A percentile compares a stretch with the other conserved stretches of the same genome.
These are phyloP conservation scores for Penicillium sp. DNA, from an alignment of 2,329 filamentous ascomycete genomes.

Conservation along the genomic window DNA sequence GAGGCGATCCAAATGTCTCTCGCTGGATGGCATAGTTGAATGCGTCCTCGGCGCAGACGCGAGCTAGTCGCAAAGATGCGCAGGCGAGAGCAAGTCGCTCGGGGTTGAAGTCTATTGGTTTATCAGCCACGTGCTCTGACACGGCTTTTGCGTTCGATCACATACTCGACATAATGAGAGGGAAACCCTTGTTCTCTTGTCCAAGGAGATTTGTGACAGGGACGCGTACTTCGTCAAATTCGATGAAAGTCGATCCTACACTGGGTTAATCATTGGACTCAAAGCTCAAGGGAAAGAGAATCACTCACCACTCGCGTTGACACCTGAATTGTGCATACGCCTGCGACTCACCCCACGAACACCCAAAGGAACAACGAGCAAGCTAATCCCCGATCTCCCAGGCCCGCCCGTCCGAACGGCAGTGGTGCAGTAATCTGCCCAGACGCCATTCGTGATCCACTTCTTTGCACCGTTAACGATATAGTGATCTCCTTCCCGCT, in stretches of 20 bases:
- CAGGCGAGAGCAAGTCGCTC: conserved; percentile 69
- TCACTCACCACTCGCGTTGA: conserved; percentile 61
- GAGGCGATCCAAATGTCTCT: conserved; percentile 63
- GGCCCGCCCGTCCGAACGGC: conserved; percentile 62
- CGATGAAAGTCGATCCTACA: conserved; percentile 60
- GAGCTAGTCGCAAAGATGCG: conserved; percentile 62
- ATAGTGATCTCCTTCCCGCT: conserved; percentile 54
- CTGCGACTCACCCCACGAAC: conserved; percentile 57
- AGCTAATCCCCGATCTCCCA: conserved; percentile 60
- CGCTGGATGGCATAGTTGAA: conserved; percentile 66
- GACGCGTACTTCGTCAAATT: conserved; percentile 72
- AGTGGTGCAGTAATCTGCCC: conserved; percentile 63
- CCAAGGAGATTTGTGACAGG: conserved; percentile 70
- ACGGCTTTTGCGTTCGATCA: neutral
- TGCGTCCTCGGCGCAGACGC: conserved; percentile 61
- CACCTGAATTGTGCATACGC: conserved; percentile 64
- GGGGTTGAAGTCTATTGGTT: conserved; percentile 66
- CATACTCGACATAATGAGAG: conserved; percentile 68
- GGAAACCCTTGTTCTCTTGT: conserved; percentile 69
- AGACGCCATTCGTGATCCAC: conserved; percentile 66
- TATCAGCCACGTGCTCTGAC: neutral
- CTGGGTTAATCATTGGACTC: neutral
- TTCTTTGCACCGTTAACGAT: conserved; percentile 69
- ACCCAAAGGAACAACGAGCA: conserved; percentile 68
- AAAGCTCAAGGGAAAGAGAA: neutral